Base-by-base conservation (phyloP, 306 rosid species). In the Rubus idaeus region DNA sequence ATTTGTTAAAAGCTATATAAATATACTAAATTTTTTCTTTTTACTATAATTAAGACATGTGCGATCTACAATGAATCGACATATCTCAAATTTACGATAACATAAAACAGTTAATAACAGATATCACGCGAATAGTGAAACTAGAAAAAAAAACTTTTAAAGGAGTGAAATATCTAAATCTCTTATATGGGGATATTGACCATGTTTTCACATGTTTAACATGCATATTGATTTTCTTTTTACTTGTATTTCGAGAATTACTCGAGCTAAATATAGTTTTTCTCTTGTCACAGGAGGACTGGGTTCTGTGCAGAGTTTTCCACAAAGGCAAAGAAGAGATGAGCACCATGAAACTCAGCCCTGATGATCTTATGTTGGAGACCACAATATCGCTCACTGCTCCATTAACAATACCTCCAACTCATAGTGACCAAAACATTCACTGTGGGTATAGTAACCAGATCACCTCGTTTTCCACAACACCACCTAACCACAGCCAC, bases 221-320 rank as follows among this genome's bases (percentile, higher is more conserved):
- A 45, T 45, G 8, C 49, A 7, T 9, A 41, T 67, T 42, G 14
- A 20, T 70, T 60, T 18, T 35, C 9, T 30, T 12, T 70, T 14
- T 6, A 10, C 3, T 3, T 64, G 14, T 67, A 76, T 80, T 57
- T 68, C 18, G 14, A 72, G 2, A 23, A 42, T 45, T 53, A 11
- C 57, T 76, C 51, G 5, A 42, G 75, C 82, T 86, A 83, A 87
- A 73, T 47, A 74, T 79, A 12, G 61, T 61, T 40, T 68, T 41
- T 71, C 67, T 58, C 67, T 77, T 74, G 76, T 81, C 46, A 60
- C 91, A 96, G 99, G 99, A 96, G 75, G 99, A 96, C 80, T 96
- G 99, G 99, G 99, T 96, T 56, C 83, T 95, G 51, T 95, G 98
- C 58, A 88, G 98, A 77, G 98, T 95, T 4, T 92, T 92, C 71